Evolutionary conservation across 192 early-diverging fungal genomes (phyloP), one percentile per base, ranked within the genome.

Genomic region (Mortierella claussenii): DNA sequence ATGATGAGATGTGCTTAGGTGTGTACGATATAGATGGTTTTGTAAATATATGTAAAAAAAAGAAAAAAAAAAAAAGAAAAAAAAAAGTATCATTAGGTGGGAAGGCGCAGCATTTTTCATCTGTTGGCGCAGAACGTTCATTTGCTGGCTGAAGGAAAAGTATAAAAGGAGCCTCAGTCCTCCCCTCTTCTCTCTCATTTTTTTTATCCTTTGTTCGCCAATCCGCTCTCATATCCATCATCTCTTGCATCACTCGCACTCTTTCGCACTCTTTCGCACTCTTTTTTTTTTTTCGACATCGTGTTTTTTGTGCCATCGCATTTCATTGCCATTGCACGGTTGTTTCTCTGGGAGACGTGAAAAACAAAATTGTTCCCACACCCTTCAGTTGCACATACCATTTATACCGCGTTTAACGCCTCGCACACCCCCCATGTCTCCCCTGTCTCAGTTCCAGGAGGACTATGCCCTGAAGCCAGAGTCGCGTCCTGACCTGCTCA

Each of bases 381-480:
- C 31, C 42, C 6, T n/a, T 27, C 30, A 24, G 4, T 28, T 21
- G 11, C 54, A 46, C 31, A 32, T n/a, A n/a, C n/a, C n/a, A n/a
- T n/a, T n/a, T n/a, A n/a, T n/a, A 40, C 37, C 37, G 7, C 37
- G 8, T 40, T 10, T 40, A 23, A 10, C 37, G 37, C 34, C 33
- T 55, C 17, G 46, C 46, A 48, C 46, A 15, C 10, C n/a, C 8
- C n/a, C n/a, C 17, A 44, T 40, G 36, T 10, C 40, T 1, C 9
- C 20, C 34, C 17, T 26, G 3, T 21, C 57, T 30, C 63, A 47
- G 27, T 26, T 65, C 24, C 62, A 60, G n/a, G 70, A 75, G 32
- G 62, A 75, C 23, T 75, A 66, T 31, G 70, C 70, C 27, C 63
- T 75, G 6, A 60, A 75, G 37, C 70, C 70, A 9, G 56, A 40